Base-by-base conservation (phyloP, 1,139 yeast genomes). In the Casaregolazyma suthepensis region DNA sequence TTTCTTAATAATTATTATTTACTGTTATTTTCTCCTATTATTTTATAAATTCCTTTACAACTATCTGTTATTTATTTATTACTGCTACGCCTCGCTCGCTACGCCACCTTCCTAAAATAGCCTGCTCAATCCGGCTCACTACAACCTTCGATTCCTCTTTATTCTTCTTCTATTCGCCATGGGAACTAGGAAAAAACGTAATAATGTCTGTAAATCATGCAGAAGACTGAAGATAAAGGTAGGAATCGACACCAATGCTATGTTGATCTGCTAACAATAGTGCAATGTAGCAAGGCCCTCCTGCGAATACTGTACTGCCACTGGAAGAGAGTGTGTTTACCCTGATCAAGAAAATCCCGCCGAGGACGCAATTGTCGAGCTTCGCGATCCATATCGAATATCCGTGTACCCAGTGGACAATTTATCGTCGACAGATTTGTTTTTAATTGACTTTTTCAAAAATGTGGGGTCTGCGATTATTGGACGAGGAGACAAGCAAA, bases 151-250 rank as follows among this genome's bases (percentile, higher is more conserved):
- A 5, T 22, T 5, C 26, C 26, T 22, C 6, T 22, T 22, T 4
- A 26, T 13, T 13, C 9, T 35, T 7, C 3, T 35, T 35, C 40
- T n/a, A n/a, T n/a, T 12, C 17, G 13, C 40, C 13, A 35, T 35
- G 40, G 40, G 40, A 3, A 2, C 40, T 13, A 35, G 40, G 7
- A 35, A 35, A 35, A 35, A 15, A 4, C 40, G 40, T 15, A 15
- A 4, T n/a, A 35, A n/a, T 4, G 40, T 13, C 7, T 35, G 40
- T 13, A 6, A 3, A n/a, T 55, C 57, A 20, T 57, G 59, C 45
- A 55, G 54, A 44, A 55, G 42, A 37, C 50, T 57, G 20, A 50
- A 56, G 37, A 57, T 57, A 23, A 55, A 55, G 53, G 59, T 56
- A 17, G 43, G 56, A 48, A 20, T 2, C 3, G 17, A 5, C 1